Base-by-base conservation (phyloP, 768 basidiomycete genomes). In the Dendrothele bispora region DNA sequence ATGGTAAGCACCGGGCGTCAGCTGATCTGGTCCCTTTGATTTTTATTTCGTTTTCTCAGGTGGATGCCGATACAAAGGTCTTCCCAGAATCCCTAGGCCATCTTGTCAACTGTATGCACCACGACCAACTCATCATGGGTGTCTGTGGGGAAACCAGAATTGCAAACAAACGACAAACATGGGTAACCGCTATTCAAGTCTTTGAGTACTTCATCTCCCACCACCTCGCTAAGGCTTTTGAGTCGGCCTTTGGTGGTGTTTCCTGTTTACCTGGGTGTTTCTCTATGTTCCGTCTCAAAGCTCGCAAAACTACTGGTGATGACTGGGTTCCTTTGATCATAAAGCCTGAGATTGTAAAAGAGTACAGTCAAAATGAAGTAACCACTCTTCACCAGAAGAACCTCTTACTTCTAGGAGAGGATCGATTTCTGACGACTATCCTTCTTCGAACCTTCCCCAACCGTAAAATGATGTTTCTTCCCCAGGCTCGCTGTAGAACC, bases 201-300 rank as follows among this genome's bases (percentile, higher is more conserved):
- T 95, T 93, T 62, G 92, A 95, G 64, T 99, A 99, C 68, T 99
- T 98, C 69, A 98, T 99, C 61, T 98, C 95, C 29, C 97, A 99
- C 68, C 95, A 99, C 66, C 80, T 94, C 44, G 91, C 95, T 52
- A 99, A 99, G 67, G 95, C 92, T 6, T 99, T 99, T 69, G 97
- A 99, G 66, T 94, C 97, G 18, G 93, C 97, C 21, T 98, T 99
- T 60, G 97, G 97, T 61, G 97, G 97, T 82, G 97, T 99, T 49
- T 94, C 97, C 11, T 99, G 97, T 74, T 75, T 98, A 24, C 97
- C 97, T 0, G 97, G 97, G n/a, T 99, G 97, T 68, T 99, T 99
- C 73, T 97, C 94, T 43, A 99, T 99, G 95, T 98, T 98, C 70
- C 79, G 97, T 43, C 77, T 99, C 62, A 99, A 99, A 66, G 95